A percentile compares a stretch with the other conserved stretches of the same genome.
Conservation (phyloP, 148 eudicot species). For the Chenopodium album region DNA sequence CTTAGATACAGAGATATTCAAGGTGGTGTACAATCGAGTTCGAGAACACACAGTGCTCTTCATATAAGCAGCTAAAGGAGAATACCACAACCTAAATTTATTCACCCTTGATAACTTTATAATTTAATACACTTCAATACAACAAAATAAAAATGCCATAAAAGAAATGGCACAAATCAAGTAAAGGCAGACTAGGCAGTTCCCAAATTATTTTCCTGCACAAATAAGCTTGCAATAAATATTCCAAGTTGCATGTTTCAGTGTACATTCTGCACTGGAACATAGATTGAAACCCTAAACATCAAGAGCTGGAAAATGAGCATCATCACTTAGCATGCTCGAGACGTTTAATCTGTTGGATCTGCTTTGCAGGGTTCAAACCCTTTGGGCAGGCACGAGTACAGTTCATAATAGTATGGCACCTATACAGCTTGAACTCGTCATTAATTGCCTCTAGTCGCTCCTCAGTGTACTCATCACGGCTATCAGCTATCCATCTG, state of each 20-base stretch:
- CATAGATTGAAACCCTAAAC: not conserved
- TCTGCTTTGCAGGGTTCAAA: slow-evolving; percentile 88
- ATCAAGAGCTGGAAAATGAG: not conserved
- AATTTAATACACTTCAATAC: slow-evolving; percentile 9
- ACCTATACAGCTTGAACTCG: slow-evolving; percentile 94
- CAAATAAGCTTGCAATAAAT: slow-evolving; percentile 8
- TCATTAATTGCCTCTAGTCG: slow-evolving; percentile 85
- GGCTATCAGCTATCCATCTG: slow-evolving; percentile 99
- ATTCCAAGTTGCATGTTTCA: slow-evolving; percentile 2
- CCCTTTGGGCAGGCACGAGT: slow-evolving; percentile 97
- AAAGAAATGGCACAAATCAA: slow-evolving; percentile 4
- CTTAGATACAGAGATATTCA: not conserved
- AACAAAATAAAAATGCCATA: not conserved
- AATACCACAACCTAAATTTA: slow-evolving; percentile 14
- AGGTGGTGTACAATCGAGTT: not conserved
- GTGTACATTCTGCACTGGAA: not conserved
- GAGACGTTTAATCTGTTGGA: slow-evolving; percentile 78
- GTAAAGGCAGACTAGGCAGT: not conserved
- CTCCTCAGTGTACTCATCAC: slow-evolving; percentile 93
- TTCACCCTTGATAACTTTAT: not conserved
- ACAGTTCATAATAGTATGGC: slow-evolving; percentile 95
- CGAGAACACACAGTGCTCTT: not conserved
- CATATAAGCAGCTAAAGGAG: not conserved
- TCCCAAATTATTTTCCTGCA: slow-evolving; percentile 7
- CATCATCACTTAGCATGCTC: slow-evolving; percentile 31